Percentiles rank a stretch among this genome's conserved stretches.
These are phyloP conservation scores for Aphanoascus verrucosus DNA, from an alignment of 2,329 filamentous ascomycete species.

Conservation along the genomic window DNA sequence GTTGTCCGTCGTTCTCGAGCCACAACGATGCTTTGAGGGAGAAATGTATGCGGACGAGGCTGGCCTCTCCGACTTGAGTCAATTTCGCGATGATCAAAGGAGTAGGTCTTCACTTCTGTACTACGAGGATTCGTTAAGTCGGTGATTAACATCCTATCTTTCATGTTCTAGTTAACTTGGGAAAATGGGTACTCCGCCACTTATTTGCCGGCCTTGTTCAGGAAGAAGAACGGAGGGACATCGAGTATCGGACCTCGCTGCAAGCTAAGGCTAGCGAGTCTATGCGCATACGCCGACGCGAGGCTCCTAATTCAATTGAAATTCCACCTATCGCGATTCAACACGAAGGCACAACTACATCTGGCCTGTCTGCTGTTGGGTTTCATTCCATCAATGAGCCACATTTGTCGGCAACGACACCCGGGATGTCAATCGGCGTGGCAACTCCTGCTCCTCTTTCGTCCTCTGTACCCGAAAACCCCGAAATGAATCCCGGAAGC, in stretches of 20 bases:
- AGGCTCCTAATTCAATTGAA: slow-evolving; percentile 52
- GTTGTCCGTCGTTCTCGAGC: slow-evolving; percentile 80
- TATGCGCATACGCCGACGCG: slow-evolving; percentile 44
- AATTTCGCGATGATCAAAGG: slow-evolving; percentile 86
- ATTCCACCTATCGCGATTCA: slow-evolving; percentile 33
- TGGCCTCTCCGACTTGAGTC: slow-evolving; percentile 57
- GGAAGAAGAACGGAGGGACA: slow-evolving; percentile 77
- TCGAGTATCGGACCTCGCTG: slow-evolving; percentile 57
- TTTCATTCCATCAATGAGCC: slow-evolving; percentile 53
- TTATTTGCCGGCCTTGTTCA: slow-evolving; percentile 82
- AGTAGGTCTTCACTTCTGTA: slow-evolving; percentile 48
- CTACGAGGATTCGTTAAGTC: background rate
- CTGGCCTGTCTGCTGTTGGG: slow-evolving; percentile 34
- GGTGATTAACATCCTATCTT: background rate
- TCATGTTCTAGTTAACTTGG: slow-evolving; percentile 64
- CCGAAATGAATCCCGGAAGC: slow-evolving; percentile 25
- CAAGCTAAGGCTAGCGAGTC: slow-evolving; percentile 53
- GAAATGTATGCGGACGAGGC: slow-evolving; percentile 95
- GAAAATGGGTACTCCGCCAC: slow-evolving; percentile 91
- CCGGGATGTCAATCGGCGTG: slow-evolving; percentile 66
- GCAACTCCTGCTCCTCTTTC: slow-evolving; percentile 50
- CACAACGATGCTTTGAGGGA: slow-evolving; percentile 93
- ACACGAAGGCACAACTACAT: background rate
- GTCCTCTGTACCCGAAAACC: slow-evolving; percentile 19
- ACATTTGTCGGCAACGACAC: slow-evolving; percentile 54